Conservation (phyloP, 768 basidiomycete genomes). For the Ramaria sp. region DNA sequence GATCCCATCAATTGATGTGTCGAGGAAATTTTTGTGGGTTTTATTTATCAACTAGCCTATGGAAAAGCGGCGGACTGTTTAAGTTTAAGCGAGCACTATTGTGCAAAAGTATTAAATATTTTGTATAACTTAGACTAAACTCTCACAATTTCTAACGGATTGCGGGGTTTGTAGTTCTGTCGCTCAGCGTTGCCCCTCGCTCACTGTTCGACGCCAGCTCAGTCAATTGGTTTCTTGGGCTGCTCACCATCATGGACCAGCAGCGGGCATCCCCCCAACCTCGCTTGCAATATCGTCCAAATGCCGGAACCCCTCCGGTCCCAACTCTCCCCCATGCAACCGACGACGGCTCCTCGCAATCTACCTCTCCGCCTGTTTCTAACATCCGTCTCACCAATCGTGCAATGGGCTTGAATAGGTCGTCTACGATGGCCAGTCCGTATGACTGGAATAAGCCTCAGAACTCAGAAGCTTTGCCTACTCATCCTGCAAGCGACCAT, state of each 20-base stretch:
- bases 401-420: slow-evolving; percentile 28
- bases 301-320: neutral
- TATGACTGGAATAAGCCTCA: slow-evolving; percentile 38
- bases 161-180: slow-evolving; percentile 1
- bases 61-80: too few relatives aligned
- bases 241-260: slow-evolving; percentile 1
- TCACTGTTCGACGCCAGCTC: slow-evolving; percentile 1
- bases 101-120: neutral
- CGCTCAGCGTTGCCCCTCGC: neutral
- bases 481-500: slow-evolving; percentile 47
- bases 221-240: neutral
- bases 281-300: neutral
- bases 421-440: slow-evolving; percentile 48
- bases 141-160: neutral
- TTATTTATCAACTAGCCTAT: neutral
- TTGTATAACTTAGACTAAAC: neutral
- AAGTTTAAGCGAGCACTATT: too few relatives aligned
- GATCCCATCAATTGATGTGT: neutral
- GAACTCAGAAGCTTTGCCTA: slow-evolving; percentile 21
- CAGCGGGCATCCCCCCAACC: slow-evolving; percentile 1
- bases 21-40: neutral
- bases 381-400: neutral
- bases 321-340: neutral
- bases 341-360: neutral
- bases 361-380: neutral